Evolutionary conservation across 2,329 filamentous ascomycete species (phyloP), one percentile per base, ranked within the genome.

Genomic region (Cordyceps farinosa): DNA sequence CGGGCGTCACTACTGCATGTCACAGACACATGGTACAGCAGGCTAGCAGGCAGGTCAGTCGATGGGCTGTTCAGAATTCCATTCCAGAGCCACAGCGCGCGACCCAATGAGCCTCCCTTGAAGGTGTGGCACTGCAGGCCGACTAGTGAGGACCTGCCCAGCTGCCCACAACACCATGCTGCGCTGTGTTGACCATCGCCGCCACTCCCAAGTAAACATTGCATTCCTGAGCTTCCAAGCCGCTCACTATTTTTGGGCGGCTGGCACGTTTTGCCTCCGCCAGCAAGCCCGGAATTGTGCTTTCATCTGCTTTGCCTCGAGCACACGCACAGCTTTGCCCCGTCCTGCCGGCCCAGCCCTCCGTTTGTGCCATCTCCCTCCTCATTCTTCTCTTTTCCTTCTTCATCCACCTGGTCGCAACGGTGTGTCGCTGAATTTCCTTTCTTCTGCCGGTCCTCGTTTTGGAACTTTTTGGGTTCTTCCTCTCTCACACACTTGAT

Each of bases 151-250:
- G 30, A 34, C 27, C 57, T 60, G 36, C 45, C 34, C 34, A 42
- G 45, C 45, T n/a, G 48, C 59, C 42, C 50, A 60, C 59, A 61
- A 48, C 51, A 44, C 50, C 40, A 47, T 45, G 32, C 22, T 30
- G 30, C 44, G 10, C 66, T 58, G 65, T 64, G 68, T 70, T 53
- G 47, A 52, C 47, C 54, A 52, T 42, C 32, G 15, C 61, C 59
- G 59, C 66, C 65, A 63, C 62, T 47, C 32, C 29, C 38, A 60
- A 48, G 55, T 63, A 55, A 58, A 65, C 66, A 65, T 66, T 66
- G 66, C 64, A 66, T 66, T 65, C 64, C 64, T 62, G 57, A 60
- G 45, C 54, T 54, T 62, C 44, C 34, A 64, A 36, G 42, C 52
- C 55, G 61, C 62, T 58, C 62, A 58, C 59, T 56, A 65, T 65